Percentiles rank a stretch among this genome's conserved stretches.
phyloP scores from a whole-genome alignment of 768 basidiomycete species.

The Boletus rubescentipes region DNA sequence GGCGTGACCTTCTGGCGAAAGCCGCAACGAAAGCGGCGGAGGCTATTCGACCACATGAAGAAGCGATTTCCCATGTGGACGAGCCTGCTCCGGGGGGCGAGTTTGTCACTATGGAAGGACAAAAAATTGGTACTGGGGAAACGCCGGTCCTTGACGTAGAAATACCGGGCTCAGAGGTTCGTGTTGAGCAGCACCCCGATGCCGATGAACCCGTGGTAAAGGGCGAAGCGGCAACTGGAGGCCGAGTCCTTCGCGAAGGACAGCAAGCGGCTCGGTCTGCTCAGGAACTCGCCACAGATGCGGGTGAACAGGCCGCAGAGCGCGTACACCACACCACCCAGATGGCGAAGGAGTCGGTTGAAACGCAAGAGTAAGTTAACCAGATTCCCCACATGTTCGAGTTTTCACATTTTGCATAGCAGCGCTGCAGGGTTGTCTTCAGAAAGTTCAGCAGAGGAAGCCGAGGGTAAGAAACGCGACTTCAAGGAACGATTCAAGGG shows the following conservation, averaged over 20 bases:
- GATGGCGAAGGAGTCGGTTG: not conserved
- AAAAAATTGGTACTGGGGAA: constrained; percentile 42
- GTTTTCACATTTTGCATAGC: constrained; percentile 6
- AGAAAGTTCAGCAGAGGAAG: constrained; percentile 26
- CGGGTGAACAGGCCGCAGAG: constrained; percentile 11
- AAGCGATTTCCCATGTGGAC: constrained; percentile 63
- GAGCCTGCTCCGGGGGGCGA: constrained; percentile 66
- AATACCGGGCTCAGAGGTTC: constrained; percentile 45
- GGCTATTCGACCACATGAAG: constrained; percentile 61
- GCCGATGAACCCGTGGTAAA: constrained; percentile 41
- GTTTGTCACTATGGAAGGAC: constrained; percentile 52
- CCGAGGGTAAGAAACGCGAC: constrained; percentile 37
- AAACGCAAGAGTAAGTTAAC: constrained; percentile 17
- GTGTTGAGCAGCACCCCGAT: constrained; percentile 50
- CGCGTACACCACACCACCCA: constrained; percentile 1
- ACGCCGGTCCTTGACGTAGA: constrained; percentile 48
- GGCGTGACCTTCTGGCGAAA: constrained; percentile 80
- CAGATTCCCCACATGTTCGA: too few species aligned
- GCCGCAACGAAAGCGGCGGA: constrained; percentile 71
- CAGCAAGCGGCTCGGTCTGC: constrained; percentile 13
- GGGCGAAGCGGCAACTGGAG: constrained; percentile 33
- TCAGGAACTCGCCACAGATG: constrained; percentile 6
- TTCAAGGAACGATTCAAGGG: constrained; percentile 32
- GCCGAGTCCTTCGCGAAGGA: constrained; percentile 22
- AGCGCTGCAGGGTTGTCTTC: constrained; percentile 24